Evolutionary conservation across 768 basidiomycete species (phyloP).

Genomic region (Suillus placidus): DNA sequence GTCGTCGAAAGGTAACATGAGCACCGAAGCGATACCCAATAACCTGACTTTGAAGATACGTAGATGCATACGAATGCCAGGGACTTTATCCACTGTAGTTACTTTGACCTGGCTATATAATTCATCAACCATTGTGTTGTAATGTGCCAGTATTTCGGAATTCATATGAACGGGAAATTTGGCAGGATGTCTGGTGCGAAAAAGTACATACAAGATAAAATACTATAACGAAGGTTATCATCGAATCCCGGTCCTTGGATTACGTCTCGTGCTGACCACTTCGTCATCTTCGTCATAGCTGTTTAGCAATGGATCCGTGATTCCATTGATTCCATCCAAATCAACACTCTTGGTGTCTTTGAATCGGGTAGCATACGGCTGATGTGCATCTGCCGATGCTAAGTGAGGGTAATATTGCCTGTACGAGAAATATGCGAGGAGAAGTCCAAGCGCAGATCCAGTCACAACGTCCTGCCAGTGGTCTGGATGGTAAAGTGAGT

Average conservation of each 20-base stretch:
- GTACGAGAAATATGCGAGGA: constrained; percentile 74
- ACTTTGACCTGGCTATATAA: neutral
- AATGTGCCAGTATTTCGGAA: neutral
- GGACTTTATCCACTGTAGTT: neutral
- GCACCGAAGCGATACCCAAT: neutral
- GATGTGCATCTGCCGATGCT: constrained; percentile 55
- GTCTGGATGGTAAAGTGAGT: constrained; percentile 46
- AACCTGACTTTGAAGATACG: neutral
- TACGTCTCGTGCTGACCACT: neutral
- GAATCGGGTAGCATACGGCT: constrained; percentile 72
- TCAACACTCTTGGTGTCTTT: constrained; percentile 25
- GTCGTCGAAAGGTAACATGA: neutral
- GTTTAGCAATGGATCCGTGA: neutral
- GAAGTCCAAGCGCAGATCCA: constrained; percentile 74
- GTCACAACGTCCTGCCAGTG: constrained; percentile 91
- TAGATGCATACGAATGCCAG: neutral
- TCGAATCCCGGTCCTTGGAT: constrained; percentile 5
- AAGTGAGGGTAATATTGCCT: constrained; percentile 81
- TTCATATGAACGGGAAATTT: neutral
- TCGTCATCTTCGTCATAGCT: constrained; percentile 4
- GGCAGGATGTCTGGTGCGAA: neutral
- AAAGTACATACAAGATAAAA: neutral
- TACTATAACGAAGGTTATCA: neutral
- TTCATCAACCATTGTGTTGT: neutral
- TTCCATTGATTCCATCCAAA: neutral